Evolutionary conservation across 139 green algal species (phyloP), one percentile per base, ranked within the genome.

Genomic region (Chlamydomonas applanata): DNA sequence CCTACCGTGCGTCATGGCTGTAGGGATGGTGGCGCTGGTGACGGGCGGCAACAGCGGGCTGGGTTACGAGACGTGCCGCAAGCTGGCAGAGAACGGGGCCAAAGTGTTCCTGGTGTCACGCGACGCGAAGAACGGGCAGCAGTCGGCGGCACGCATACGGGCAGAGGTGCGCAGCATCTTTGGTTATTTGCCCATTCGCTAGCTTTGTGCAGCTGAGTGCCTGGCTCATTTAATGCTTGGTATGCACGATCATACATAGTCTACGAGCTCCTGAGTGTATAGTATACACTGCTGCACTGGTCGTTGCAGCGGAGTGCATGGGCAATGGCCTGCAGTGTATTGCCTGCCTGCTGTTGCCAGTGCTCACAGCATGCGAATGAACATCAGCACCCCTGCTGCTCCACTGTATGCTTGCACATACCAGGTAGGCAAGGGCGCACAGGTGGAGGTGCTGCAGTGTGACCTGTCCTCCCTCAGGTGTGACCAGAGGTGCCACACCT

Each of bases 31-130:
- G 30, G 74, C 67, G 24, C 67, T 80, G 49, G 57, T 75, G 34
- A 80, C 74, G 16, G 74, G 74, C 4, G 74, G 74, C 66, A 75
- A 66, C 74, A 80, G 74, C 57, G 74, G 74, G 40, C 70, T 80
- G 16, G 74, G 74, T 0, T 49, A 69, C 36, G 74, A 80, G 67
- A 34, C 69, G 24, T n/a, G 2, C 0, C 74, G 74, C 67, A 80
- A 80, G 74, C 74, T 80, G 56, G 74, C 57, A 25, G 44, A 72
- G 67, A 80, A 80, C 67, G 73, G 74, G 66, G 59, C 57, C 30
- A 45, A 44, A 1, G 59, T 80, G 44, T 63, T 72, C 22, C 27
- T 75, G 56, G 74, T 80, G 67, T 56, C 74, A 14, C 67, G 56
- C 1, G 57, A 64, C 4, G 11, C 29, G 35, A 59, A 71, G 40